Base-by-base conservation (phyloP, 306 rosid species). In the Lotus japonicus region DNA sequence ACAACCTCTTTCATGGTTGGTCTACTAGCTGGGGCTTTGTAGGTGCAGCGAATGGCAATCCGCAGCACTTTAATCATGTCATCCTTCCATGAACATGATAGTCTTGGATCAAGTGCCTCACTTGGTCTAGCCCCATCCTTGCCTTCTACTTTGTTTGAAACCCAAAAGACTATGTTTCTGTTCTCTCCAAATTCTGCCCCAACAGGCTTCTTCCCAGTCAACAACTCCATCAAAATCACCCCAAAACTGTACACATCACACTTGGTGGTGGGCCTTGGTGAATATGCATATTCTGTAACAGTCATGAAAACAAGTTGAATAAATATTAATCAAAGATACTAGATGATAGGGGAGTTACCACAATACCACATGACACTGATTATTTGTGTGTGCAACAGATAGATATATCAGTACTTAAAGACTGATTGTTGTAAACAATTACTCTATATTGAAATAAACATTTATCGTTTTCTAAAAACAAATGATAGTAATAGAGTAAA, bases 1-100 rank as follows among this genome's bases (percentile, higher is more conserved):
- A 90, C 97, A 28, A 88, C 97, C 71, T 95, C 97, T 66, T 88
- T 95, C 97, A 95, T 95, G 79, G 90, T 85, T 51, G 99, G 99
- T 31, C 99, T 77, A 60, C 73, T 87, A 19, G 91, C 64, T 39
- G 97, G 96, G 62, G 85, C 76, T 81, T 95, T 90, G 82, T 84
- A 88, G 66, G 97, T 95, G 71, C 97, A 90, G 0, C 96, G 83
- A 31, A 95, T 86, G 3, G 99, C 99, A 44, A 95, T 77, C 18
- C 91, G 63, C 5, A 95, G 82, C 33, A 84, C 92, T 41, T 84
- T 79, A 64, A 90, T 82, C 84, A 95, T 90, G 49, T 88, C 92
- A 39, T 88, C 97, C 50, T 71, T 67, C 80, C 73, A 85, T 28
- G 85, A 79, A 12, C 68, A 76, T 2, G 83, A 80, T 23, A 87